These are phyloP conservation scores for Flaveria trinervia DNA, from an alignment of 129 eudicot genomes.

Conservation along the genomic window DNA sequence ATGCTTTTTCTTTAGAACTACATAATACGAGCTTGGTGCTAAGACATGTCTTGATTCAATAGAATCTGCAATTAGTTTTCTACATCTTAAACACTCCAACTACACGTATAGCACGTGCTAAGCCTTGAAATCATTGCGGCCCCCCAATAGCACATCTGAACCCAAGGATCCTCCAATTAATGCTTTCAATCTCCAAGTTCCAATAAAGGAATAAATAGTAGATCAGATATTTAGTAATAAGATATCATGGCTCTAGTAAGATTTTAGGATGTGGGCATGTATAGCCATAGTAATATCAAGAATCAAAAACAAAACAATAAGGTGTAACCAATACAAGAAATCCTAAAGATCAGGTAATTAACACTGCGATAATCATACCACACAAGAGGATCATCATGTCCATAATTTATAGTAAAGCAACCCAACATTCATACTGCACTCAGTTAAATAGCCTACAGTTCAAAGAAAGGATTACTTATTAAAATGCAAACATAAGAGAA, in stretches of 20 bases:
- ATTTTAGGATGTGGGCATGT: slow-evolving; percentile 11
- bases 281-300: slow-evolving; percentile 5
- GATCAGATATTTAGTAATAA: slow-evolving; percentile 17
- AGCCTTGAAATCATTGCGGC: too few relatives aligned
- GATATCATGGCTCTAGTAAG: slow-evolving; percentile 24
- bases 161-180: not conserved
- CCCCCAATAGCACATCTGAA: too few relatives aligned
- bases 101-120: too few relatives aligned
- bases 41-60: slow-evolving; percentile 3
- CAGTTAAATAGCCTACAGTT: slow-evolving; percentile 26
- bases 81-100: not conserved
- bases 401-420: slow-evolving; percentile 30
- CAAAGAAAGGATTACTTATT: slow-evolving; percentile 39
- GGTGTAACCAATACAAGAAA: slow-evolving; percentile 18
- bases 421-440: slow-evolving; percentile 22
- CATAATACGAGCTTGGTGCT: not conserved
- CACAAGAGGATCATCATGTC: slow-evolving; percentile 21
- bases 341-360: slow-evolving; percentile 4
- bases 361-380: slow-evolving; percentile 28
- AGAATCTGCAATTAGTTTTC: not conserved
- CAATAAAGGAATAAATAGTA: slow-evolving; percentile 5
- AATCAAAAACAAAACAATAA: not conserved
- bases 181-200: slow-evolving; percentile 12
- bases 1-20: slow-evolving; percentile 14
- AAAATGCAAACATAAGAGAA: slow-evolving; percentile 46